Conservation (phyloP, 257 asterid genomes). For the Datura wrightii region DNA sequence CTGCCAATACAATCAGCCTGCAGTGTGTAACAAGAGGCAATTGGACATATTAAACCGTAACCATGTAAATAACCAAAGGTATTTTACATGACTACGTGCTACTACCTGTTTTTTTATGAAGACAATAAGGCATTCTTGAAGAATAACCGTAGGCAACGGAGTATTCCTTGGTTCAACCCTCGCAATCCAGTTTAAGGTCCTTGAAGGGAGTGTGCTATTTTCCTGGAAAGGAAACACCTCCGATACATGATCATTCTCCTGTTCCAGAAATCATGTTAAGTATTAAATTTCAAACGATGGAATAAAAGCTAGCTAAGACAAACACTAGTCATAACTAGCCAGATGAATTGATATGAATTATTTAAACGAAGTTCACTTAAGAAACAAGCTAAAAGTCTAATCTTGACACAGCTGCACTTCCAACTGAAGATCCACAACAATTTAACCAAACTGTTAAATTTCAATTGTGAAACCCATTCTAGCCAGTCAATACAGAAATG, state of each 20-base stretch:
- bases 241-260: constrained; percentile 79
- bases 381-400: constrained; percentile 15
- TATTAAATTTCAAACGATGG: constrained; percentile 27
- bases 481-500: constrained; percentile 12
- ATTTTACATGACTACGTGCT: neutral
- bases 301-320: constrained; percentile 29
- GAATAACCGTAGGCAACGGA: constrained; percentile 74
- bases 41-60: constrained; percentile 24
- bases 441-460: neutral
- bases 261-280: constrained; percentile 37
- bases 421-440: neutral
- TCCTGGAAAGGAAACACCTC: constrained; percentile 88
- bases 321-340: constrained; percentile 33
- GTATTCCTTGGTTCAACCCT: constrained; percentile 67
- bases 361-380: neutral
- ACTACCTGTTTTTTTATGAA: constrained; percentile 85
- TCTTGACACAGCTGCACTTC: constrained; percentile 17
- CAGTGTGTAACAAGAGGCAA: constrained; percentile 37
- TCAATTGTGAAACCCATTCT: neutral
- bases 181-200: constrained; percentile 73
- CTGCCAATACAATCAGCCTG: constrained; percentile 94
- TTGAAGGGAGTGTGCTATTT: constrained; percentile 88
- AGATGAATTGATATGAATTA: neutral
- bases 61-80: constrained; percentile 23
- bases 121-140: constrained; percentile 85